Percentiles rank a stretch among this genome's conserved stretches.
These are phyloP conservation scores for Lonicera japonica DNA, from an alignment of 129 eudicot species.

Conservation along the genomic window DNA sequence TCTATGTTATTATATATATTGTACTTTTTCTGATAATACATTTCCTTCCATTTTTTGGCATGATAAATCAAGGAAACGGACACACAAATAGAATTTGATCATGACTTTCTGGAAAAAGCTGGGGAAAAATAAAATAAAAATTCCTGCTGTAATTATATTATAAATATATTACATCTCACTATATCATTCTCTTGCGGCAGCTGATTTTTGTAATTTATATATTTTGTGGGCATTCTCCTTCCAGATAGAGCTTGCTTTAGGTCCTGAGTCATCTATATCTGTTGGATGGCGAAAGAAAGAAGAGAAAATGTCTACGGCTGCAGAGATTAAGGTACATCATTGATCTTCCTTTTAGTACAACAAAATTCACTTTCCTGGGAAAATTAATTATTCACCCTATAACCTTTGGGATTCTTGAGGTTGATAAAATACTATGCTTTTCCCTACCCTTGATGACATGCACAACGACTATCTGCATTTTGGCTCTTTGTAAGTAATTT, in stretches of 20 bases:
- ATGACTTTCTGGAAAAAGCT: background rate
- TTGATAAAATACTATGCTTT: background rate
- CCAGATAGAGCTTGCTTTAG: conserved; percentile 83
- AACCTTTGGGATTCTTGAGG: background rate
- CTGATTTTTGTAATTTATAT: too few species aligned
- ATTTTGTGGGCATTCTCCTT: background rate
- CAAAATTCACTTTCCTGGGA: background rate
- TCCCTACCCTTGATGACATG: background rate
- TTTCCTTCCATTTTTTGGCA: background rate
- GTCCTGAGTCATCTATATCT: conserved; percentile 68
- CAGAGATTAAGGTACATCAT: conserved; percentile 67
- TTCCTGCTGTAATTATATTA: too few species aligned
- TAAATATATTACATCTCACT: background rate
- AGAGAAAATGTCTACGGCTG: conserved; percentile 73
- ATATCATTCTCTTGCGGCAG: too few species aligned
- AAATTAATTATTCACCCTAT: background rate
- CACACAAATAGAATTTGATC: background rate
- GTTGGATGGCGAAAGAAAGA: conserved; percentile 97
- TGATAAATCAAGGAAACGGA: background rate
- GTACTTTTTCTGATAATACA: background rate
- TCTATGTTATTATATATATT: too few species aligned
- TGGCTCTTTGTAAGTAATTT: too few species aligned
- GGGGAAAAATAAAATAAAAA: background rate
- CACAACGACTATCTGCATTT: too few species aligned
- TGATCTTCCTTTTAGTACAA: background rate